These are phyloP conservation scores for Mediolabrus comicus DNA, from an alignment of 108 stramenopile genomes.

Conservation along the genomic window DNA sequence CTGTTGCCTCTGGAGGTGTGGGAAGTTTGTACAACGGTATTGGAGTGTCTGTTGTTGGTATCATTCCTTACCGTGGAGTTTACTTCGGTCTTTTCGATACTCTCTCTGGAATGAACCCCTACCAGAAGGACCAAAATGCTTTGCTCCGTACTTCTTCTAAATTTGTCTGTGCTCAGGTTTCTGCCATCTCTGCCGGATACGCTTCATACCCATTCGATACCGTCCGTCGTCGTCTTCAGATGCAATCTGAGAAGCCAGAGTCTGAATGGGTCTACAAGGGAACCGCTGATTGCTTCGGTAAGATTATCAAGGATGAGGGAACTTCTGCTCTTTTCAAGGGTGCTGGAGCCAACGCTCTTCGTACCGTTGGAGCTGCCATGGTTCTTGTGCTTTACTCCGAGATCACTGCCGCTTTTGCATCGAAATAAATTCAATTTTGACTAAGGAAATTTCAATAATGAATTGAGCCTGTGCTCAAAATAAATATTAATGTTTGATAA, in stretches of 20 bases:
- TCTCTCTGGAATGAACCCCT: slow-evolving; percentile 95
- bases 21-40: slow-evolving; percentile 97
- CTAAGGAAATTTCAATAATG: neutral
- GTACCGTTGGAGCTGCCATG: slow-evolving; percentile 95
- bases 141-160: slow-evolving; percentile 91
- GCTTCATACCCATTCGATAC: slow-evolving; percentile 99
- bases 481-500: slow-evolving; percentile 16
- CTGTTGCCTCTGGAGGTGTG: slow-evolving; percentile 82
- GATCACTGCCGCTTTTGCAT: slow-evolving; percentile 84
- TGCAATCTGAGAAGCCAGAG: slow-evolving; percentile 98
- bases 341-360: slow-evolving; percentile 98
- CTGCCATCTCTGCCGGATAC: slow-evolving; percentile 93
- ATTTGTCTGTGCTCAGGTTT: slow-evolving; percentile 94
- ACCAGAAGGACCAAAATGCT: slow-evolving; percentile 89
- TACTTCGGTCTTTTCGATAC: slow-evolving; percentile 99
- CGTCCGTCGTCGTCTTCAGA: slow-evolving; percentile 99
- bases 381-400: slow-evolving; percentile 98
- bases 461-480: neutral
- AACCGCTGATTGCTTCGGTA: slow-evolving; percentile 93
- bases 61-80: slow-evolving; percentile 98
- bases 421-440: slow-evolving; percentile 21
- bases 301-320: slow-evolving; percentile 96
- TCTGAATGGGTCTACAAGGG: slow-evolving; percentile 94
- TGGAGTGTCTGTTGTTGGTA: slow-evolving; percentile 94
- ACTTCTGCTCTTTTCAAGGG: slow-evolving; percentile 96